Conservation (phyloP, 495 filamentous ascomycete genomes). For the Aspergillus nidulans region DNA sequence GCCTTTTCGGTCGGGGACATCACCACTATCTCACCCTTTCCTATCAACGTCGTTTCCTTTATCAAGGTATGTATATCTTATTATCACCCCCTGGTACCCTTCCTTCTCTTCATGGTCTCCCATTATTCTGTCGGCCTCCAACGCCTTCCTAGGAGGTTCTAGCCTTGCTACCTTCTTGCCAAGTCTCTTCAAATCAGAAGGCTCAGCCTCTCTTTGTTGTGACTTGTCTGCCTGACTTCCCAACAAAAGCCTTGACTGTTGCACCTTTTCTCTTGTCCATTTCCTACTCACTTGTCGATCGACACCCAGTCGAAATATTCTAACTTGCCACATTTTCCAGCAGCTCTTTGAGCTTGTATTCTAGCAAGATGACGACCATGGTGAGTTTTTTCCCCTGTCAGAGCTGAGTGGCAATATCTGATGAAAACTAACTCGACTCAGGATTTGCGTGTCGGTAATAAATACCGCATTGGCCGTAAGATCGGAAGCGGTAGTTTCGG, state of each 20-base stretch:
- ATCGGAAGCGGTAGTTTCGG: constrained; percentile 98
- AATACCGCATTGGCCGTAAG: constrained; percentile 99
- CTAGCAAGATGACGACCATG: constrained; percentile 49
- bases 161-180: constrained; percentile 10
- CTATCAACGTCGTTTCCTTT: constrained; percentile 6
- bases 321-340: constrained; percentile 21
- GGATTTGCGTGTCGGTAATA: constrained; percentile 99
- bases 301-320: constrained; percentile 7
- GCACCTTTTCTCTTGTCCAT: constrained; percentile 8
- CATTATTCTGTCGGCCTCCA: not conserved
- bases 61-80: constrained; percentile 15
- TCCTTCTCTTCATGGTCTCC: not conserved
- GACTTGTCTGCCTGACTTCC: constrained; percentile 14
- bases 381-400: constrained; percentile 20
- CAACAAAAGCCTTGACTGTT: constrained; percentile 7
- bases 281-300: constrained; percentile 17
- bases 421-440: constrained; percentile 34
- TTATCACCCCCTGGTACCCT: not conserved
- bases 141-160: not conserved
- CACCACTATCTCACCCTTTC: constrained; percentile 22
- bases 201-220: constrained; percentile 10
- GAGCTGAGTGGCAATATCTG: not conserved
- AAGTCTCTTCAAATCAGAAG: constrained; percentile 14
- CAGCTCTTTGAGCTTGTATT: constrained; percentile 35
- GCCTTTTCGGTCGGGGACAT: constrained; percentile 29